Conservation (phyloP, 83 land plant species). For the Picea mariana region DNA sequence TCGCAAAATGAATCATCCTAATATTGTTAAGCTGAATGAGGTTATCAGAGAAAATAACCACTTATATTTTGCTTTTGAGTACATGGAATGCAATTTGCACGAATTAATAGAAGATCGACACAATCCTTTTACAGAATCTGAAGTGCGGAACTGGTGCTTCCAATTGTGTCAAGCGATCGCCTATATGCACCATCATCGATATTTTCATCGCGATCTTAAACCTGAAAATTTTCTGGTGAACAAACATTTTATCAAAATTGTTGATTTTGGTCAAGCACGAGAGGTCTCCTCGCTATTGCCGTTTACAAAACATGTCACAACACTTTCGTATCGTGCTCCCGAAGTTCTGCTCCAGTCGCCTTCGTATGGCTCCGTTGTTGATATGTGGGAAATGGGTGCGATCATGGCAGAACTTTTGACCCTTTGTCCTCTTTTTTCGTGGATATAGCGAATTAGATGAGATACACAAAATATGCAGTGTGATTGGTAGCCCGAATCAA, state of each 20-base stretch:
- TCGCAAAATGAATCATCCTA: too few relatives aligned
- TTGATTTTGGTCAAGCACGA: slow-evolving; percentile 46
- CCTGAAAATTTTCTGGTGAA: slow-evolving; percentile 48
- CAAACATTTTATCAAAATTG: slow-evolving; percentile 35
- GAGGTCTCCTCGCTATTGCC: slow-evolving; percentile 35
- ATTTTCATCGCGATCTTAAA: slow-evolving; percentile 57
- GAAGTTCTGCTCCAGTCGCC: slow-evolving; percentile 33
- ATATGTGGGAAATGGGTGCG: slow-evolving; percentile 77
- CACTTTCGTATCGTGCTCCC: slow-evolving; percentile 47
- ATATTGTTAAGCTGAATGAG: too few relatives aligned
- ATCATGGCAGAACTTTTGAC: slow-evolving; percentile 69
- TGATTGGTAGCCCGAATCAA: slow-evolving; percentile 39
- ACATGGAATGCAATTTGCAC: too few relatives aligned
- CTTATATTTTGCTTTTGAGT: too few relatives aligned
- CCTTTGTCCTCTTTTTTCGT: slow-evolving; percentile 56
- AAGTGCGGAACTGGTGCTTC: slow-evolving; percentile 50
- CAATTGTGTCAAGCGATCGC: slow-evolving; percentile 55
- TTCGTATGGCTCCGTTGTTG: slow-evolving; percentile 31
- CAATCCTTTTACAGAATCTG: slow-evolving; percentile 42
- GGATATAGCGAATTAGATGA: slow-evolving; percentile 57
- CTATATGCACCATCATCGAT: slow-evolving; percentile 60
- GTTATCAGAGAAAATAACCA: too few relatives aligned
- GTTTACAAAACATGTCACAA: slow-evolving; percentile 37
- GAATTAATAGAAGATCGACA: too few relatives aligned
- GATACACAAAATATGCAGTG: slow-evolving; percentile 45